Conservation (phyloP, 179 eudicot species). For the Gypsophila paniculata region DNA sequence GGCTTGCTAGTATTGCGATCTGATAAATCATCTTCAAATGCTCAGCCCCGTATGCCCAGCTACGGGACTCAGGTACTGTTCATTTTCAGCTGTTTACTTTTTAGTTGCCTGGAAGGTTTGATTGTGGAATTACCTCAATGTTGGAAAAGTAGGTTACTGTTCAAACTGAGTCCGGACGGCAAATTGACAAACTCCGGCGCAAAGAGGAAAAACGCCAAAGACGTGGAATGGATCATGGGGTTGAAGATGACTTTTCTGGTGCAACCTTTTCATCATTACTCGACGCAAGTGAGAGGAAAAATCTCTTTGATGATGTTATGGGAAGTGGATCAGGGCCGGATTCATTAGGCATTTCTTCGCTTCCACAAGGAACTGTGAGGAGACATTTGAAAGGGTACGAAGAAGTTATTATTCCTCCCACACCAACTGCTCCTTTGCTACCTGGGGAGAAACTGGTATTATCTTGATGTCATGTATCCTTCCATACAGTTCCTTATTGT, state of each 20-base stretch:
- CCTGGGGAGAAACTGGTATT: conserved; percentile 91
- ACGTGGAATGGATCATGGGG: conserved; percentile 67
- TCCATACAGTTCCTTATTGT: background rate
- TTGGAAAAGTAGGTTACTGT: conserved; percentile 67
- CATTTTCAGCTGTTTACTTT: background rate
- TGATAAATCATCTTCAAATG: conserved; percentile 53
- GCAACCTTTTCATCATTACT: conserved; percentile 67
- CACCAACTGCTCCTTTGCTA: conserved; percentile 81
- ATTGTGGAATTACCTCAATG: conserved; percentile 10
- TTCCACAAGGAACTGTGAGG: conserved; percentile 91
- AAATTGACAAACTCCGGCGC: conserved; percentile 94
- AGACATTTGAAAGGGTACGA: conserved; percentile 92
- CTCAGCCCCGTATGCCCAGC: conserved; percentile 84
- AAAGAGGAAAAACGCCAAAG: conserved; percentile 92
- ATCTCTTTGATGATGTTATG: conserved; percentile 72
- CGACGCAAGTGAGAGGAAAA: conserved; percentile 90
- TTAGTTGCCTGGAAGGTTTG: background rate
- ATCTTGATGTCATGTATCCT: background rate
- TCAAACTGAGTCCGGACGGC: conserved; percentile 76
- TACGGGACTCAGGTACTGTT: conserved; percentile 84
- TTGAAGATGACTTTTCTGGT: conserved; percentile 59
- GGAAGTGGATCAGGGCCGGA: conserved; percentile 70
- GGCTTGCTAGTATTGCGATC: conserved; percentile 62
- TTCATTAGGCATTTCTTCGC: conserved; percentile 54
- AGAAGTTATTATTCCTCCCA: conserved; percentile 91